Conservation (phyloP, 2,329 filamentous ascomycete genomes). For the Apiospora malaysiana region DNA sequence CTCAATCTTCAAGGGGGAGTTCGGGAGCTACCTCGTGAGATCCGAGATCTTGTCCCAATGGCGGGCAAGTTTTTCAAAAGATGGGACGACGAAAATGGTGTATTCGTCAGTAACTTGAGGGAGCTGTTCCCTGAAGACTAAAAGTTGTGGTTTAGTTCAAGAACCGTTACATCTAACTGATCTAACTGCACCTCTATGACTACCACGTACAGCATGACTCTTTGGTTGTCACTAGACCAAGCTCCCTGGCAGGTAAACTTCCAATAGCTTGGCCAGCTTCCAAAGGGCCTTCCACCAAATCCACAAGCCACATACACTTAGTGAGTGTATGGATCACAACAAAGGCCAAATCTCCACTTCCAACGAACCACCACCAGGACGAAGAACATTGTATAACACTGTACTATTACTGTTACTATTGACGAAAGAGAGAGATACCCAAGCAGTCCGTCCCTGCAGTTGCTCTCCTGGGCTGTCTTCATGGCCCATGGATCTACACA, state of each 20-base stretch:
- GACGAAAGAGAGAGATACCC: conserved; percentile 6
- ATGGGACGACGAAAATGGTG: conserved; percentile 70
- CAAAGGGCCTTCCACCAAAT: neutral
- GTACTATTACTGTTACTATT: neutral
- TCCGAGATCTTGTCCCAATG: conserved; percentile 64
- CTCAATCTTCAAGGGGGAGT: conserved; percentile 43
- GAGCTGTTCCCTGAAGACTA: conserved; percentile 90
- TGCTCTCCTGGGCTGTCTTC: neutral
- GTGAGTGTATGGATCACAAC: conserved; percentile 2
- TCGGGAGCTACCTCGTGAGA: conserved; percentile 37
- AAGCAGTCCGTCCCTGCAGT: neutral
- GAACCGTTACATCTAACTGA: neutral
- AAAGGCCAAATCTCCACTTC: neutral
- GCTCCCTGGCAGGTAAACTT: neutral
- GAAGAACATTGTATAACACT: neutral
- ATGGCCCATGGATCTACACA: neutral
- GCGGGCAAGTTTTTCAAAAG: conserved; percentile 89
- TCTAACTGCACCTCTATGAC: neutral
- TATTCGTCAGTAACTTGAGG: conserved; percentile 80
- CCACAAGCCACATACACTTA: neutral
- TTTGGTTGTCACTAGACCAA: neutral
- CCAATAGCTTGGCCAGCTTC: neutral
- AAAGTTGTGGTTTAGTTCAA: conserved; percentile 23
- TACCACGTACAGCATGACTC: neutral
- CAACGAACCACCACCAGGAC: neutral